Percentiles rank a stretch among this genome's conserved stretches.
Evolutionary conservation across 2,329 filamentous ascomycete species (phyloP).

Genomic region (Aureobasidium sp.): DNA sequence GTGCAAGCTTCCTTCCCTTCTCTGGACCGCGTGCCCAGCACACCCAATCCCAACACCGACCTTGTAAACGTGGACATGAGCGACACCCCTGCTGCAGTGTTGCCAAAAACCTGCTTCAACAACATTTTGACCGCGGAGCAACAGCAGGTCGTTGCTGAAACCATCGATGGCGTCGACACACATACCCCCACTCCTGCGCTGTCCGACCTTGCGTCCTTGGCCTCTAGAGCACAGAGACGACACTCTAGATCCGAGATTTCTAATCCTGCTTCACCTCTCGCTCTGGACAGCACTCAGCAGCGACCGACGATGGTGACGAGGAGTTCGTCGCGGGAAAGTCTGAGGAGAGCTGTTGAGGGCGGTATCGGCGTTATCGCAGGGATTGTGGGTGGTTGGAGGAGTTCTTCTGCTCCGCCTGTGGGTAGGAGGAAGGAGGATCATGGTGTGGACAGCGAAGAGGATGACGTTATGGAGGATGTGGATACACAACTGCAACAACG

Average conservation of each 20-base stretch:
- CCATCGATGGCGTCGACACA: background rate
- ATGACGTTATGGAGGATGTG: background rate
- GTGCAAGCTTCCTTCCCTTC: conserved; percentile 5
- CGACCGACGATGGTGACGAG: background rate
- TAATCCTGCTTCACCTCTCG: background rate
- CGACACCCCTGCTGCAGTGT: background rate
- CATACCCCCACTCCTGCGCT: background rate
- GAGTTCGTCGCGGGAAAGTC: background rate
- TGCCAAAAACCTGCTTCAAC: conserved; percentile 21
- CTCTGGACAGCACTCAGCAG: background rate
- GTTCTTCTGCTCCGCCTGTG: background rate
- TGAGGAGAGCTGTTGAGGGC: background rate
- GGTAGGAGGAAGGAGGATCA: background rate
- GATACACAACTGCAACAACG: background rate
- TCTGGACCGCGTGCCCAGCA: background rate
- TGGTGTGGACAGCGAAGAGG: background rate
- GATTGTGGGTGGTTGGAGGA: background rate
- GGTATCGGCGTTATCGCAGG: background rate
- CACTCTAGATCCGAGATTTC: background rate
- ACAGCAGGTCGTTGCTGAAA: background rate
- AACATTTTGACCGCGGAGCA: conserved; percentile 20
- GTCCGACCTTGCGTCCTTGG: background rate
- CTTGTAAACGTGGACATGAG: background rate
- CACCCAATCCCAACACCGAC: background rate
- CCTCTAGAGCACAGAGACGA: background rate